Evolutionary conservation across 2,329 filamentous ascomycete genomes (phyloP), one percentile per base, ranked within the genome.

Genomic region (Paracorniculantispora psalliotae): DNA sequence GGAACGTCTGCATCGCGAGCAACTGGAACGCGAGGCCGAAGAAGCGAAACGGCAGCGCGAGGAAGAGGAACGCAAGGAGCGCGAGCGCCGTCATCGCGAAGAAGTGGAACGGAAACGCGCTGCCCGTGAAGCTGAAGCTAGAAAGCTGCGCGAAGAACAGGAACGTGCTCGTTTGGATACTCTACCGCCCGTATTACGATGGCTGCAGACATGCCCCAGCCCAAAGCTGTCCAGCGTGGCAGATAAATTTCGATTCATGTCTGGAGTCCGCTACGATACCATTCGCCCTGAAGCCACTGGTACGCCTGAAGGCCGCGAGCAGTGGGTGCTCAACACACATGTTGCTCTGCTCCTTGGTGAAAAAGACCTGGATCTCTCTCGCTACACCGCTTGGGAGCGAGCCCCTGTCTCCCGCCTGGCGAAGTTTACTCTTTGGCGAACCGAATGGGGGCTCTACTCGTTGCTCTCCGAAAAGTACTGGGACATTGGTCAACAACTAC

Each of bases 301-400:
- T 8, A 81, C 79, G 12, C 64, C 77, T 1, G 79, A 79, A 49
- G 84, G 83, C n/a, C 79, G 84, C 52, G 85, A 87, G 64, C 83
- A 85, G 64, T 88, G 85, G 85, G 71, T 88, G 58, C 77, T 88
- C 52, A 88, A 87, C 65, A 83, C 81, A 3, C 82, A 87, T 59
- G 84, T 81, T 52, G 85, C 85, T 9, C 72, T 88, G 15, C 77
- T 88, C 9, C 73, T 88, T 1, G 85, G 85, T 15, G 84, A 87
- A 66, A 87, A 86, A 66, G 85, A 88, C 64, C 72, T 86, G 21
- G 73, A 76, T 15, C 75, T 88, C 3, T 81, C 82, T 15, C 76
- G 78, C 75, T 87, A 86, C 66, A 79, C 83, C 19, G 77, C 77
- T 1, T 88, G 85, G 85, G 78, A 82, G 59, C 81, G 78, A 15